Evolutionary conservation across 1,139 yeast genomes (phyloP).

Genomic region (Yamadazyma spencermartinsiae): DNA sequence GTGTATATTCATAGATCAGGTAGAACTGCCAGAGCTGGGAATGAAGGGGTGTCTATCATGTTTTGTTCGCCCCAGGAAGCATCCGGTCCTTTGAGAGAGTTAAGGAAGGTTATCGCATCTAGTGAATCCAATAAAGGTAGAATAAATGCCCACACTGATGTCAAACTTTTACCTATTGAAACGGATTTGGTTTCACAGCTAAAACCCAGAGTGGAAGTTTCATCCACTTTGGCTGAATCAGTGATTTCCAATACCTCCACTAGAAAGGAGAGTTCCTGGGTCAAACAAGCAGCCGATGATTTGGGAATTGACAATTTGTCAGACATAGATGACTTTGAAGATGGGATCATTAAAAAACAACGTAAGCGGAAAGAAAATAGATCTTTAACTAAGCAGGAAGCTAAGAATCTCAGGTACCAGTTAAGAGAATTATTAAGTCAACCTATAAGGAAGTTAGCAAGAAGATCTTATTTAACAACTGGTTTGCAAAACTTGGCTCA

Average conservation of each 20-base stretch:
- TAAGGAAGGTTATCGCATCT: conserved; percentile 60
- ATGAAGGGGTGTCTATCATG: conserved; percentile 91
- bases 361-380: conserved; percentile 61
- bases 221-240: conserved; percentile 75
- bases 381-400: conserved; percentile 50
- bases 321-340: conserved; percentile 61
- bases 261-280: conserved; percentile 77
- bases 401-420: conserved; percentile 51
- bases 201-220: conserved; percentile 65
- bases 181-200: conserved; percentile 69
- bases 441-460: conserved; percentile 66
- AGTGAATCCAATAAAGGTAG: conserved; percentile 23
- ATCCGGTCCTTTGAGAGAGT: conserved; percentile 77
- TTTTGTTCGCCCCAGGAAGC: conserved; percentile 94
- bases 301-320: conserved; percentile 74
- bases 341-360: conserved; percentile 64
- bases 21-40: conserved; percentile 95
- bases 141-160: conserved; percentile 49
- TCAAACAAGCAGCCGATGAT: conserved; percentile 89
- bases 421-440: conserved; percentile 54
- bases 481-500: conserved; percentile 87
- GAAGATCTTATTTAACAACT: conserved; percentile 80
- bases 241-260: conserved; percentile 58
- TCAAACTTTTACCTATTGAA: conserved; percentile 76
- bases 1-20: conserved; percentile 96